Evolutionary conservation across 345 rosid species (phyloP).

Genomic region (Raphanus sativus): DNA sequence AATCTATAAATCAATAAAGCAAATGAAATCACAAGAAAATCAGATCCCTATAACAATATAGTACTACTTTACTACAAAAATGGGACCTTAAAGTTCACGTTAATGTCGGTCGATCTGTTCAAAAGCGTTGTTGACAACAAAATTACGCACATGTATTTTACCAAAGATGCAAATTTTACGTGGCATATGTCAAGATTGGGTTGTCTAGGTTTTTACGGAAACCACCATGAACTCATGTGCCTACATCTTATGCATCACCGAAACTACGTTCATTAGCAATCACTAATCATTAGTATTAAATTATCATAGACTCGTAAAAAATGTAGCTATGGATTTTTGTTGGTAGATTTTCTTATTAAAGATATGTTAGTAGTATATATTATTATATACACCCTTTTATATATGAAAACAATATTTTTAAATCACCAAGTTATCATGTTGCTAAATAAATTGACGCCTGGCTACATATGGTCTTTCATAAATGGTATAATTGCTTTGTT

Average conservation of each 20-base stretch:
- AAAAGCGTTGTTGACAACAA: not conserved
- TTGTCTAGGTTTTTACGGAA: not conserved
- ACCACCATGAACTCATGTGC: not conserved
- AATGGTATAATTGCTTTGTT: not conserved
- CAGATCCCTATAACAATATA: not conserved
- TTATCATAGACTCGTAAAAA: not conserved
- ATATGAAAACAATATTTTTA: too few relatives aligned
- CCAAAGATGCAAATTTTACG: not conserved
- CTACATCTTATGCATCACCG: not conserved
- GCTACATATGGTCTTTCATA: not conserved
- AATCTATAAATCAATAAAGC: conserved; percentile 1
- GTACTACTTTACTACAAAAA: not conserved
- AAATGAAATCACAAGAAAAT: not conserved
- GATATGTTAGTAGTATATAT: too few relatives aligned
- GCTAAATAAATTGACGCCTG: not conserved
- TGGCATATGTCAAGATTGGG: not conserved
- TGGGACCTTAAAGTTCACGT: conserved; percentile 3
- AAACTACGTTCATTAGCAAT: not conserved
- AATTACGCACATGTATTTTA: not conserved
- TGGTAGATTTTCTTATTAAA: too few relatives aligned
- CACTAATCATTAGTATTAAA: not conserved
- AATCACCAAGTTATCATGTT: too few relatives aligned
- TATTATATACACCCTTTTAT: too few relatives aligned
- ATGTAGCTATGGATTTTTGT: not conserved
- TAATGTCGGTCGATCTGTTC: conserved; percentile 13